Base-by-base conservation (phyloP, 345 rosid genomes). In the Jatropha curcas region DNA sequence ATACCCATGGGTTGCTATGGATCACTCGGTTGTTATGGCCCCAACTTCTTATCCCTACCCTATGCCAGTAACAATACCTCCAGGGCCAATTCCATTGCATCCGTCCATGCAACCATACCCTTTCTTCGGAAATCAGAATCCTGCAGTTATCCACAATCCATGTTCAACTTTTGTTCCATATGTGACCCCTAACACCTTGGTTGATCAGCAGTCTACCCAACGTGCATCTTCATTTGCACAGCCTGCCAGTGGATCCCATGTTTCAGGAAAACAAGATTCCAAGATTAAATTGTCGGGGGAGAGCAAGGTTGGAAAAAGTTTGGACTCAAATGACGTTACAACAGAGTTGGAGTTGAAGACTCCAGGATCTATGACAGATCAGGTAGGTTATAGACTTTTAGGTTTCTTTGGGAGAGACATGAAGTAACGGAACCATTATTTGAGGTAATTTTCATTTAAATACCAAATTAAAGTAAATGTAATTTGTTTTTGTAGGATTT, bases 291-390 rank as follows among this genome's bases (percentile, higher is more conserved):
- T 81, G 60, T 84, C 90, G 55, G 79, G 81, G 73, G 92, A 88
- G 72, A 86, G 86, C 82, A 90, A 81, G 75, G 63, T 71, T 41
- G 88, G 84, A 66, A 89, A 85, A 70, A 78, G 81, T 28, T 82
- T 77, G 70, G 88, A 82, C 70, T 92, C 97, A 16, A 83, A 84
- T 46, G 88, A 92, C 68, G 89, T 94, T 19, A 82, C 88, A 17
- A 92, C 96, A 14, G 91, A 94, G 68, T 88, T 94, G 43, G 96
- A 90, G 88, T 80, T 94, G 79, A 94, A 94, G 79, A 92, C 90
- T 57, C 97, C 98, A 17, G 96, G 97, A 62, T 88, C 93, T 17
- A 81, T 89, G 2, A 76, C 81, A 37, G 90, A 93, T 74, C 83
- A 88, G 91, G 98, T 93, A 60, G 33, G 77, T 77, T 58, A 45